A percentile compares a stretch with the other conserved stretches of the same genome.
These are phyloP conservation scores for Puccinia triticina DNA, from an alignment of 1,284 basidiomycete species.

Conservation along the genomic window DNA sequence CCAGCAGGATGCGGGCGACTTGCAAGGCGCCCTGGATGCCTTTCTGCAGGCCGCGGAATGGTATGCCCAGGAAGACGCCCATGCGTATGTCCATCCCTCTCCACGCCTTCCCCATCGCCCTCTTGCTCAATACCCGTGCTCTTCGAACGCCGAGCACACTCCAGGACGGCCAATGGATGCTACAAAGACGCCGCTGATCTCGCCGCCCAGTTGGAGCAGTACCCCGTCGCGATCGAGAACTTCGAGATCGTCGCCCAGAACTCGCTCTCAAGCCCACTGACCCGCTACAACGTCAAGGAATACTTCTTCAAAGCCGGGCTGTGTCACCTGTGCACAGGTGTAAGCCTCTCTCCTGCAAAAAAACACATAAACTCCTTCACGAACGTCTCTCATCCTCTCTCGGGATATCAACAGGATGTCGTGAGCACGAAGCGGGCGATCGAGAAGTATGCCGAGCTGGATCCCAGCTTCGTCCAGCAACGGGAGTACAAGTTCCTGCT, in stretches of 20 bases:
- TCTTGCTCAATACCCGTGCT: conserved; percentile 10
- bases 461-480: conserved; percentile 79
- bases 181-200: conserved; percentile 95
- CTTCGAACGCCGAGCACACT: neutral
- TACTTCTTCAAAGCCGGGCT: conserved; percentile 88
- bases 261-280: conserved; percentile 78
- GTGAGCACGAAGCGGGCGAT: conserved; percentile 80
- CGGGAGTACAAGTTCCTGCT: conserved; percentile 85
- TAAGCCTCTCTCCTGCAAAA: conserved; percentile 62
- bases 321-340: conserved; percentile 85
- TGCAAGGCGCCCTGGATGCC: conserved; percentile 82
- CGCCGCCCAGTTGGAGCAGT: conserved; percentile 85
- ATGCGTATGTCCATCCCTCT: conserved; percentile 70
- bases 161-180: conserved; percentile 89
- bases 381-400: too few relatives aligned
- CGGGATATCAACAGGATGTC: conserved; percentile 68
- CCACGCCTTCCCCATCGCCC: conserved; percentile 47
- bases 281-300: conserved; percentile 98
- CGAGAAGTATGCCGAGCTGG: conserved; percentile 72
- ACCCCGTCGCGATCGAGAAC: conserved; percentile 78
- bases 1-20: conserved; percentile 72
- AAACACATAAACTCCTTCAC: neutral
- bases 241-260: conserved; percentile 89
- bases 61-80: conserved; percentile 95
- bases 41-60: conserved; percentile 93